Evolutionary conservation across 805 yeast genomes (phyloP).

Genomic region (Candida sakaeoensis): DNA sequence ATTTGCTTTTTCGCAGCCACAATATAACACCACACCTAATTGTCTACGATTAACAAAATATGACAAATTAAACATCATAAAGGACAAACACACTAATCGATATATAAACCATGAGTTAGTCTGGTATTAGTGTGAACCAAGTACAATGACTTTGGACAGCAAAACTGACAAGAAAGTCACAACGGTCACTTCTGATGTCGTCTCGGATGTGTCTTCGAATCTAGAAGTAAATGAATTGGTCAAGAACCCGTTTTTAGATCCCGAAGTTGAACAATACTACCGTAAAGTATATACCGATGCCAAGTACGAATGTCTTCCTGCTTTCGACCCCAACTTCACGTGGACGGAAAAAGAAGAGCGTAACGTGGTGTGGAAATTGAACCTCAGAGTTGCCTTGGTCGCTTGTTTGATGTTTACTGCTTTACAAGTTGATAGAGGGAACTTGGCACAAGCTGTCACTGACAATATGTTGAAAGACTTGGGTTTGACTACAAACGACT

Average conservation of each 20-base stretch:
- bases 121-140: no score
- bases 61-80: not conserved
- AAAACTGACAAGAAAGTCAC: not conserved
- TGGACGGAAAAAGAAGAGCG: slow-evolving; percentile 56
- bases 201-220: not conserved
- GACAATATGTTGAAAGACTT: slow-evolving; percentile 53
- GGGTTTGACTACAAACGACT: slow-evolving; percentile 51
- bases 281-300: slow-evolving; percentile 21
- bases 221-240: not conserved
- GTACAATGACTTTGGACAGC: not conserved
- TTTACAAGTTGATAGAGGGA: slow-evolving; percentile 56
- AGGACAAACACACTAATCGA: not conserved
- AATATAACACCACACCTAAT: not conserved
- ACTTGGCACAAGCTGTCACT: slow-evolving; percentile 54
- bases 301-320: slow-evolving; percentile 51
- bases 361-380: slow-evolving; percentile 46
- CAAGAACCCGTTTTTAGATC: slow-evolving; percentile 11
- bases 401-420: slow-evolving; percentile 59
- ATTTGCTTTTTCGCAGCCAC: not conserved
- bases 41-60: not conserved
- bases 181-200: not conserved
- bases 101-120: no score
- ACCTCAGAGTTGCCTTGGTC: slow-evolving; percentile 52
- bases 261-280: slow-evolving; percentile 11
- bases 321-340: slow-evolving; percentile 53